Percentiles rank a stretch among this genome's conserved stretches.
phyloP scores from a whole-genome alignment of 768 basidiomycete genomes.

The Terana coerulea region DNA sequence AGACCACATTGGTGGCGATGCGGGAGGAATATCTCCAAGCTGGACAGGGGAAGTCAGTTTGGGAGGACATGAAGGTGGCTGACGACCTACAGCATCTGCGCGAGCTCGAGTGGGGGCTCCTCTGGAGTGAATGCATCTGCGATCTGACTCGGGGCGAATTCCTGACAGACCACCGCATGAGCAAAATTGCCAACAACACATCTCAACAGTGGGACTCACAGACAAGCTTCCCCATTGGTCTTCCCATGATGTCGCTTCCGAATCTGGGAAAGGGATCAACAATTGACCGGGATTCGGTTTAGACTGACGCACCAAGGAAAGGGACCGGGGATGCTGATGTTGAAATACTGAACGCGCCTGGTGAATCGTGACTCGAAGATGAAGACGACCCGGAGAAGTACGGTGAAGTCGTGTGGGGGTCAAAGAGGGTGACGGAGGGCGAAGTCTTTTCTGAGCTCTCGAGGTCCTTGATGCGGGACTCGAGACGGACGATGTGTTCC shows the following conservation, averaged over 20 bases:
- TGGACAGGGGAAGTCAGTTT: constrained; percentile 29
- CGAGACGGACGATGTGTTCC: constrained; percentile 71
- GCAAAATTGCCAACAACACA: not conserved
- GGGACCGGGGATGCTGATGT: constrained; percentile 30
- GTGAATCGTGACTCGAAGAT: constrained; percentile 30
- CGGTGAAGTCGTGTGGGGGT: constrained; percentile 48
- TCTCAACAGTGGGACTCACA: constrained; percentile 8
- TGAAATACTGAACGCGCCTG: constrained; percentile 28
- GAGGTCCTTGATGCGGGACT: constrained; percentile 67
- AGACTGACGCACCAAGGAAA: constrained; percentile 33
- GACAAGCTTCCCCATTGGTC: constrained; percentile 21
- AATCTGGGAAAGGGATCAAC: constrained; percentile 8
- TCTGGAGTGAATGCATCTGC: constrained; percentile 18
- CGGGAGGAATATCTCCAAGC: constrained; percentile 71
- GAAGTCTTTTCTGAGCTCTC: constrained; percentile 72
- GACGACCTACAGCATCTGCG: constrained; percentile 58
- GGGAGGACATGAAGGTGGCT: constrained; percentile 2
- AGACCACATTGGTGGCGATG: constrained; percentile 75
- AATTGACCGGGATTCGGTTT: not conserved
- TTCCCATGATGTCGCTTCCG: constrained; percentile 22
- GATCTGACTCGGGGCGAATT: constrained; percentile 14
- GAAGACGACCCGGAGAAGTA: constrained; percentile 31
- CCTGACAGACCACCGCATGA: constrained; percentile 14
- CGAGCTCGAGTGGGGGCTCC: constrained; percentile 44
- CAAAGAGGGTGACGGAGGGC: constrained; percentile 65